Evolutionary conservation across 192 early-diverging fungal genomes (phyloP), one percentile per base, ranked within the genome.

Genomic region (Paraglomus occultum): DNA sequence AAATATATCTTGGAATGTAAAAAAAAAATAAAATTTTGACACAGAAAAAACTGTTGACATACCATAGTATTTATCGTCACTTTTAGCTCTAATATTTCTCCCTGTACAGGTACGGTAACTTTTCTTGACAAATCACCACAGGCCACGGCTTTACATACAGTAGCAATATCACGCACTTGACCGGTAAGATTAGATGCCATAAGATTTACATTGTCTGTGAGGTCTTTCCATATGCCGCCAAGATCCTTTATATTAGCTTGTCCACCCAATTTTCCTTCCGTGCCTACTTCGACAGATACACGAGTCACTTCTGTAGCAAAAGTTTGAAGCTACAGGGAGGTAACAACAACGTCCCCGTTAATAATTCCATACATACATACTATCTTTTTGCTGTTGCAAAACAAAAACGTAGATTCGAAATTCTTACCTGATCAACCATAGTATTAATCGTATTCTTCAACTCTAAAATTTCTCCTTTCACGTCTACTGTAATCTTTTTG

Each of bases 221-320:
- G 71, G 22, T 82, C 79, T 72, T 85, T 86, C 87, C 87, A 88
- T 4, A 84, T 83, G 7, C 87, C 87, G 22, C 74, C 83, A 9
- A 88, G 85, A 61, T 76, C 76, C 15, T 79, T 72, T 5, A 88
- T 85, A 15, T 79, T 73, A 8, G 88, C 88, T 51, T 87, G 83
- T 2, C 86, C 88, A 39, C 88, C 88, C 1, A 90, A 78, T 52
- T 79, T 75, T 18, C 88, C 88, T 15, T 89, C 88, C 2, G 88
- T 89, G 4, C 88, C 88, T 44, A 89, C 88, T 62, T 88, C 85
- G 9, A 74, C 67, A 31, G 86, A 84, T 9, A 90, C 88, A 67
- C 88, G 84, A 1, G 88, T 82, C 1, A 90, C 87, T 70, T 90
- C 89, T 0, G 77, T 57, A 0, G 89, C 83, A 73, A 90, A 90